phyloP scores from a whole-genome alignment of 2,329 filamentous ascomycete genomes.

The Cadophora sp. region DNA sequence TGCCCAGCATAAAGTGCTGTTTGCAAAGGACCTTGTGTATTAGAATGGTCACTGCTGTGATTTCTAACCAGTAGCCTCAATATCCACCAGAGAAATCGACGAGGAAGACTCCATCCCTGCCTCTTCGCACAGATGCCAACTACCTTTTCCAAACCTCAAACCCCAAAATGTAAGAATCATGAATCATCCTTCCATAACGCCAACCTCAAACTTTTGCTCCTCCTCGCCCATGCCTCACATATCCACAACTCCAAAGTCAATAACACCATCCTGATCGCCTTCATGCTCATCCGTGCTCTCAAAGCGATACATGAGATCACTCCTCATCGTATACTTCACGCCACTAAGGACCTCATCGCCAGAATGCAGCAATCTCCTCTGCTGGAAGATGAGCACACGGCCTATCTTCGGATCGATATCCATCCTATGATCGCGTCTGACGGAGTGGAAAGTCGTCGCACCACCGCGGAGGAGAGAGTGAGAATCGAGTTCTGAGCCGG shows the following conservation, averaged over 20 bases:
- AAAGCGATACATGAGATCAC: constrained; percentile 59
- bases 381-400: constrained; percentile 67
- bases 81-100: too few species aligned
- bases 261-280: background rate
- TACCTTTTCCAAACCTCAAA: too few species aligned
- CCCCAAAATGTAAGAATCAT: too few species aligned
- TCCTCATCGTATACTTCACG: constrained; percentile 63
- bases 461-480: constrained; percentile 45
- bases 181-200: background rate
- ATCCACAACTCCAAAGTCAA: constrained; percentile 2
- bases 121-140: too few species aligned
- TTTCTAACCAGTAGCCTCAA: too few species aligned
- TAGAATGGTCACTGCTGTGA: too few species aligned
- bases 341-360: constrained; percentile 60
- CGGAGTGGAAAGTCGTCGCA: constrained; percentile 61
- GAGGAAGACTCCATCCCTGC: too few species aligned
- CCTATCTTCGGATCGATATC: constrained; percentile 64
- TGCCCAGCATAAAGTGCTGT: too few species aligned
- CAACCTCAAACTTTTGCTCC: background rate
- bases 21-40: too few species aligned
- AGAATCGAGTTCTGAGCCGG: constrained; percentile 19
- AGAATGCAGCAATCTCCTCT: constrained; percentile 57
- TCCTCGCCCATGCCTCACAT: background rate
- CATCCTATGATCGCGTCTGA: constrained; percentile 50
- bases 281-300: constrained; percentile 24